These are phyloP conservation scores for Boletus rufocinnamomeus DNA, from an alignment of 768 basidiomycete genomes.

Conservation along the genomic window DNA sequence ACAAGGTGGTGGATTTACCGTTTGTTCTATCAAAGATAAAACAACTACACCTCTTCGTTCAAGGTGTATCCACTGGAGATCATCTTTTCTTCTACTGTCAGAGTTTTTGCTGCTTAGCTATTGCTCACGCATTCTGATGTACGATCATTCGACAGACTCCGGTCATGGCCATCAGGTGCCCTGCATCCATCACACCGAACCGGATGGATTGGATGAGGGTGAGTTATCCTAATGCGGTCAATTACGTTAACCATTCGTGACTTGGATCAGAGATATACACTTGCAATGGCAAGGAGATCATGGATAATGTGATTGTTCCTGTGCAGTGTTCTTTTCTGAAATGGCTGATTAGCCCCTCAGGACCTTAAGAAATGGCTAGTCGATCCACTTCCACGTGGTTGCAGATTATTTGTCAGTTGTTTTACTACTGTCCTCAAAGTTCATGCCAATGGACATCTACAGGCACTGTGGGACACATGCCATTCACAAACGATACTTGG, in stretches of 20 bases:
- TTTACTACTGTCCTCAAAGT: neutral
- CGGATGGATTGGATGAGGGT: constrained; percentile 59
- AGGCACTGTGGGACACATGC: constrained; percentile 35
- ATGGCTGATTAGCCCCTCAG: constrained; percentile 19
- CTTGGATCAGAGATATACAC: constrained; percentile 12
- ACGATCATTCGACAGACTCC: constrained; percentile 38
- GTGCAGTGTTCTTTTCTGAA: constrained; percentile 40
- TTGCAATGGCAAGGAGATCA: constrained; percentile 17
- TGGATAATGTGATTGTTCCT: constrained; percentile 25
- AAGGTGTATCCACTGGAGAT: constrained; percentile 47
- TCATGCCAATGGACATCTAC: neutral
- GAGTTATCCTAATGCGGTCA: neutral
- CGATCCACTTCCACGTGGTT: constrained; percentile 29
- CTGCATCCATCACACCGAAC: constrained; percentile 45
- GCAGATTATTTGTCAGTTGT: constrained; percentile 31
- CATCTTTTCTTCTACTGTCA: constrained; percentile 60
- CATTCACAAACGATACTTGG: constrained; percentile 35
- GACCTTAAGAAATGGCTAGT: constrained; percentile 27
- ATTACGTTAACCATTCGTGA: neutral
- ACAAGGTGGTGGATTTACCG: neutral
- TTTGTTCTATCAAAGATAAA: constrained; percentile 35
- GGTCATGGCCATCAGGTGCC: constrained; percentile 52
- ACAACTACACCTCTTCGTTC: constrained; percentile 47
- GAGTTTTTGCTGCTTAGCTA: constrained; percentile 1
- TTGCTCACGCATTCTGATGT: neutral